Evolutionary conservation across 2,329 filamentous ascomycete genomes (phyloP).

Genomic region (Hawksworthiomyces lignivorus): DNA sequence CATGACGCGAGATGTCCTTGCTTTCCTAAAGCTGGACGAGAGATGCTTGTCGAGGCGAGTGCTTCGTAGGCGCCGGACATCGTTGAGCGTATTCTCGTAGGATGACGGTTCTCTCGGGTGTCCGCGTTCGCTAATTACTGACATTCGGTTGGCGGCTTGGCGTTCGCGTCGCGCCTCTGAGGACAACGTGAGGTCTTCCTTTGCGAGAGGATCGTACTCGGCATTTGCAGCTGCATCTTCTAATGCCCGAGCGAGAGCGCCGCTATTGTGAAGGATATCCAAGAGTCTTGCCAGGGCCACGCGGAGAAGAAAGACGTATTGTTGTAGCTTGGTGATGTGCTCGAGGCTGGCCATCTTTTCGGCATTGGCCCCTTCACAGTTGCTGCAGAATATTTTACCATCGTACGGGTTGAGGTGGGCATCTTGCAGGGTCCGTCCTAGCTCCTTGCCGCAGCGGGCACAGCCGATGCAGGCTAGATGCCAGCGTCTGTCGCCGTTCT

Average conservation of each 20-base stretch:
- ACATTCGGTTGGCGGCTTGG: slow-evolving; percentile 50
- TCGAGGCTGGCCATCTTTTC: slow-evolving; percentile 51
- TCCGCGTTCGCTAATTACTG: slow-evolving; percentile 40
- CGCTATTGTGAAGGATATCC: slow-evolving; percentile 76
- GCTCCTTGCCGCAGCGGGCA: slow-evolving; percentile 53
- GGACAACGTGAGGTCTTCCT: background rate
- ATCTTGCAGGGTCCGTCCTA: slow-evolving; percentile 61
- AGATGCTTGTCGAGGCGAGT: slow-evolving; percentile 91
- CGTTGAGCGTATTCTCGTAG: slow-evolving; percentile 92
- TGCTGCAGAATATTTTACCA: slow-evolving; percentile 62
- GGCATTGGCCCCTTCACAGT: slow-evolving; percentile 52
- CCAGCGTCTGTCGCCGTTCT: slow-evolving; percentile 68
- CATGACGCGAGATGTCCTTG: slow-evolving; percentile 84
- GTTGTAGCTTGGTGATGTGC: slow-evolving; percentile 76
- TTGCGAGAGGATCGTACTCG: background rate
- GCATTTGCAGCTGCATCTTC: slow-evolving; percentile 30
- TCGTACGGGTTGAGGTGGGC: slow-evolving; percentile 64
- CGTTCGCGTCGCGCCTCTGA: slow-evolving; percentile 54
- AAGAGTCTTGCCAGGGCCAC: slow-evolving; percentile 86
- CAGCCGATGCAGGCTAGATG: slow-evolving; percentile 79
- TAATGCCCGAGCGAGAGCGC: slow-evolving; percentile 67
- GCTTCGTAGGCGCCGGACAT: slow-evolving; percentile 84
- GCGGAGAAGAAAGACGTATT: slow-evolving; percentile 87
- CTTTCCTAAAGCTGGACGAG: slow-evolving; percentile 85
- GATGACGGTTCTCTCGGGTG: slow-evolving; percentile 64